Conservation (phyloP, 176 grass and related monocot genomes). For the Alloteropsis semialata region DNA sequence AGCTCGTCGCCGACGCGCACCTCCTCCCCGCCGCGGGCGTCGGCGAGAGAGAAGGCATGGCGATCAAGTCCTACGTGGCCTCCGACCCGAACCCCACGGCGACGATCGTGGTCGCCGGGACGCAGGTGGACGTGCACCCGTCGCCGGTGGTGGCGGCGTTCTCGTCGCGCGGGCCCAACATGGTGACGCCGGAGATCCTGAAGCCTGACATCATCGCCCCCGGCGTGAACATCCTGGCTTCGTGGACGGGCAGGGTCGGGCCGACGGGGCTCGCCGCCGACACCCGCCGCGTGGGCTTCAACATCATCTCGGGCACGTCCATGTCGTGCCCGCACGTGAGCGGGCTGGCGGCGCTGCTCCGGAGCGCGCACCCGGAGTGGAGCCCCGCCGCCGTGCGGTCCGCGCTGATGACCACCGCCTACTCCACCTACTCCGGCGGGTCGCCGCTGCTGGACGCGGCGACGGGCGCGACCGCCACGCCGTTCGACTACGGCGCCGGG, state of each 20-base stretch:
- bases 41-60: slow-evolving; percentile 45
- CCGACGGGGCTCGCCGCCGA: slow-evolving; percentile 65
- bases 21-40: slow-evolving; percentile 70
- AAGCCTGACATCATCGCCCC: slow-evolving; percentile 86
- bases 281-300: slow-evolving; percentile 56
- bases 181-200: slow-evolving; percentile 68
- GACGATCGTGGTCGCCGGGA: slow-evolving; percentile 64
- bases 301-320: slow-evolving; percentile 94
- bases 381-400: slow-evolving; percentile 72
- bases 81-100: slow-evolving; percentile 50
- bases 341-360: slow-evolving; percentile 62
- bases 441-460: slow-evolving; percentile 58
- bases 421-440: slow-evolving; percentile 48
- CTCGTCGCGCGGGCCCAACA: slow-evolving; percentile 82
- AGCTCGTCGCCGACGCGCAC: slow-evolving; percentile 88
- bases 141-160: slow-evolving; percentile 80
- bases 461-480: slow-evolving; percentile 54
- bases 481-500: slow-evolving; percentile 83
- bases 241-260: slow-evolving; percentile 70
- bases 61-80: slow-evolving; percentile 57
- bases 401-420: slow-evolving; percentile 94
- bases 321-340: slow-evolving; percentile 95
- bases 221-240: slow-evolving; percentile 85
- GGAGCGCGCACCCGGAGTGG: slow-evolving; percentile 69
- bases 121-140: slow-evolving; percentile 50